Base-by-base conservation (phyloP, 2,329 filamentous ascomycete genomes). In the Fusarium mangiferae region DNA sequence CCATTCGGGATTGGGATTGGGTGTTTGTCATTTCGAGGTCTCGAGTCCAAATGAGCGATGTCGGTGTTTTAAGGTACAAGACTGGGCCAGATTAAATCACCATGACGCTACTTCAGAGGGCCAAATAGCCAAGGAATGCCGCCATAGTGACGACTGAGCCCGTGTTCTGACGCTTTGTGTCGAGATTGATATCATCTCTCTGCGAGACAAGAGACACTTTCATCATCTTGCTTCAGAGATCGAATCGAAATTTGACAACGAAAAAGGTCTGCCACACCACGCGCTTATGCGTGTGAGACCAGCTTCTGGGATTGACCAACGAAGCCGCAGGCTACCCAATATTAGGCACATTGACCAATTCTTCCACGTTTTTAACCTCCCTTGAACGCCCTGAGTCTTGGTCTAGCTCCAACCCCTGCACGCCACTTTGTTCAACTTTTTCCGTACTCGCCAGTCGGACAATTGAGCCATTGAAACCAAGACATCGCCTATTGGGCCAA, bases 361-460 rank as follows among this genome's bases (percentile, higher is more conserved):
- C 64, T 73, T 74, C 77, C 77, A 78, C 75, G 77, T 78, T 78
- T 76, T 77, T 63, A 58, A 58, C 61, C 72, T 72, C 69, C 68
- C 24, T 54, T 59, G 65, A 64, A 49, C 70, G 55, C 49, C 44
- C 54, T 66, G 74, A 35, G 45, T 66, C 62, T 61, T 67, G 51
- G 69, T 65, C 59, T 70, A 58, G 46, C 28, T 60, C 26, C 66
- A 74, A 70, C 61, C 73, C 72, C 63, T 77, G 75, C 72, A 78
- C 45, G 65, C 68, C 66, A 73, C 66, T 66, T 65, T 73, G 64
- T 62, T 54, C 58, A 59, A 70, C 54, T 60, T 71, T 60, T 70
- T 38, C 41, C 30, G 24, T 58, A 17, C 41, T 36, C n/a, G 57
- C 62, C 60, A 66, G 66, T 68, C 41, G 57, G 61, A 66, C 54